Conservation (phyloP, 352 stramenopile species). For the Pythium periplocum region DNA sequence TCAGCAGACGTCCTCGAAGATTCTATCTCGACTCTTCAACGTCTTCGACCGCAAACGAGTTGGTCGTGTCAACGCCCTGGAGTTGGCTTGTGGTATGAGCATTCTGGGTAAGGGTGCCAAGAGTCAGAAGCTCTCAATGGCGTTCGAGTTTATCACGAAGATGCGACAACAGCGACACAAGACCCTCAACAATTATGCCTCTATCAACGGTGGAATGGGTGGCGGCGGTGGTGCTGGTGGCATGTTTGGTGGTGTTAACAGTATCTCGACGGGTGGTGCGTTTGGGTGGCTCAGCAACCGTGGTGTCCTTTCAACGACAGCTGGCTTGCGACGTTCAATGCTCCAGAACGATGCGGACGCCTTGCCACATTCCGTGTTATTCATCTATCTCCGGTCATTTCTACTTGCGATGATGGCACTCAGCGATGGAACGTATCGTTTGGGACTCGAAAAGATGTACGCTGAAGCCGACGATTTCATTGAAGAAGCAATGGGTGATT, state of each 20-base stretch:
- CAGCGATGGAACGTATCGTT: constrained; percentile 77
- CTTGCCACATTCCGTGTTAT: constrained; percentile 75
- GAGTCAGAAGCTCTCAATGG: constrained; percentile 79
- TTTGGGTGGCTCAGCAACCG: constrained; percentile 58
- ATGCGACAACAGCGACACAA: constrained; percentile 72
- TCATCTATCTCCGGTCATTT: constrained; percentile 84
- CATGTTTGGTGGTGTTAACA: constrained; percentile 25
- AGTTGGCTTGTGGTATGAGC: constrained; percentile 82
- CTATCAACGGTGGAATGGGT: constrained; percentile 22
- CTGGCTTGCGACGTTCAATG: constrained; percentile 28
- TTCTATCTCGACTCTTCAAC: constrained; percentile 80
- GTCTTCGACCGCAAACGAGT: constrained; percentile 82
- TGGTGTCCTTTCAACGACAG: constrained; percentile 25
- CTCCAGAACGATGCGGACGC: constrained; percentile 45
- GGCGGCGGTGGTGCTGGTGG: constrained; percentile 17
- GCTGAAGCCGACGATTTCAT: constrained; percentile 83
- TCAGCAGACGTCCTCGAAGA: constrained; percentile 80
- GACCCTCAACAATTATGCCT: constrained; percentile 62
- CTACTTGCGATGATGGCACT: constrained; percentile 80
- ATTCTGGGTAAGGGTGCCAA: constrained; percentile 84
- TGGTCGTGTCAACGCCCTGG: constrained; percentile 75
- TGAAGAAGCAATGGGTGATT: constrained; percentile 78
- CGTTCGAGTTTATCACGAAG: constrained; percentile 86
- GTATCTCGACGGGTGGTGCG: constrained; percentile 41
- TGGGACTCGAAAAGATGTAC: constrained; percentile 84